Evolutionary conservation across 176 grass and related monocot genomes (phyloP), one percentile per base, ranked within the genome.

Genomic region (Carex myosuroides): DNA sequence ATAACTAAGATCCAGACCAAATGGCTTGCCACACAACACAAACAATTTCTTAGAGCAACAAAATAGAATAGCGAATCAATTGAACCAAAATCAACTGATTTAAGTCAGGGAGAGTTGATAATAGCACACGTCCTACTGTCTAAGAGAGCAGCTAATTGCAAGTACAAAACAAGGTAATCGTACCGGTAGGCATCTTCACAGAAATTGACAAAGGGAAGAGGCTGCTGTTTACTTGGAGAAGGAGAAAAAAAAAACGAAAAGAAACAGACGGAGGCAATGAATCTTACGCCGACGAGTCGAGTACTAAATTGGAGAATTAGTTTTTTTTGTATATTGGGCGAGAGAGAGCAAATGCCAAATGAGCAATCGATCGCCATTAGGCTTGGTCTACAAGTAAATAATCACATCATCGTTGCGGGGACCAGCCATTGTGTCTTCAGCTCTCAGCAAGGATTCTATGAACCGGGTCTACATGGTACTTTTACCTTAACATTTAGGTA

Each of bases 161-260:
- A 35, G 80, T 46, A 12, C 11, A 0, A 57, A 12, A 67, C 21
- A 6, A 53, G 42, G 52, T 59, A 62, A 76, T 69, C 88, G 86
- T 81, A 95, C 93, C 93, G 20, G 88, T 95, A 69, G 9, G 86
- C 93, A 95, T 95, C 78, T 75, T 85, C 44, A 81, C 69, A 77
- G 52, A 88, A 69, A 80, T 46, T 83, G 17, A 50, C 41, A 87
- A 81, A 57, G 41, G 84, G 18, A 85, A 84, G 73, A 67, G 66
- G 57, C 48, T 46, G 37, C 70, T 55, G 75, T 60, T 94, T 94
- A 55, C 90, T 92, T 92, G 85, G 88, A 72, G 78, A 83, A 85
- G 88, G 85, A 90, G 88, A 85, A 92, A 94, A 74, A 82, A 37
- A 42, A 24, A 66, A 2, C 26, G n/a, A 13, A 4, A 20, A 1